Percentiles rank a stretch among this genome's conserved stretches.
These are phyloP conservation scores for Apiospora koreana DNA, from an alignment of 2,329 filamentous ascomycete species.

Conservation along the genomic window DNA sequence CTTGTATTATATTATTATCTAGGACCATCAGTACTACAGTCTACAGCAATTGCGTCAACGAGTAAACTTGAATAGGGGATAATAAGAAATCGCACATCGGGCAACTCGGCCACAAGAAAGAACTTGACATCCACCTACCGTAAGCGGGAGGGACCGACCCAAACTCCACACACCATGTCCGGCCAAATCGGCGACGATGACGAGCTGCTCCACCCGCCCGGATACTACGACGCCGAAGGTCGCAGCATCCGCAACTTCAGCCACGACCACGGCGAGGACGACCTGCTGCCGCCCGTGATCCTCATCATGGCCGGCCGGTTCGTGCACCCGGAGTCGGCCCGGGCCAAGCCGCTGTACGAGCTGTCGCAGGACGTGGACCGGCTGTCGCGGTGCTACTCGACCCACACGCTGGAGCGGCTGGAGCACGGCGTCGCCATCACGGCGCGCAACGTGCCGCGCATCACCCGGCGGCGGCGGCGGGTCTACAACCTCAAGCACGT, in stretches of 20 bases:
- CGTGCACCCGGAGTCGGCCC: neutral
- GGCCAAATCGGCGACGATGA: neutral
- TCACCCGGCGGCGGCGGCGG: neutral
- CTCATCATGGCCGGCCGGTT: conserved; percentile 8
- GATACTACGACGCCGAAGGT: neutral
- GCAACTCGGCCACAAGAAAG: neutral
- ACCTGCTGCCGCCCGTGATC: neutral
- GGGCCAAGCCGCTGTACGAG: neutral
- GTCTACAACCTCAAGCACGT: conserved; percentile 8
- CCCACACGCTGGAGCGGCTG: neutral
- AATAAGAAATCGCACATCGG: neutral
- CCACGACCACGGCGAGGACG: neutral
- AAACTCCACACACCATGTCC: neutral
- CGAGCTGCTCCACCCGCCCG: neutral
- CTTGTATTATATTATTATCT: neutral
- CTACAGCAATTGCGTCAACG: neutral
- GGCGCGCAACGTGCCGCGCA: neutral
- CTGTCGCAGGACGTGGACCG: conserved; percentile 7
- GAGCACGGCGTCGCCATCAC: neutral
- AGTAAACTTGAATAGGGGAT: neutral
- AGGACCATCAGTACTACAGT: neutral
- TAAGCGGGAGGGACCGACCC: neutral
- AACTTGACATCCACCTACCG: neutral
- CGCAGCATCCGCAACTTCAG: neutral
- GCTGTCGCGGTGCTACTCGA: conserved; percentile 5